Evolutionary conservation across 1,139 yeast species (phyloP).

Genomic region (Taiozyma onychis): DNA sequence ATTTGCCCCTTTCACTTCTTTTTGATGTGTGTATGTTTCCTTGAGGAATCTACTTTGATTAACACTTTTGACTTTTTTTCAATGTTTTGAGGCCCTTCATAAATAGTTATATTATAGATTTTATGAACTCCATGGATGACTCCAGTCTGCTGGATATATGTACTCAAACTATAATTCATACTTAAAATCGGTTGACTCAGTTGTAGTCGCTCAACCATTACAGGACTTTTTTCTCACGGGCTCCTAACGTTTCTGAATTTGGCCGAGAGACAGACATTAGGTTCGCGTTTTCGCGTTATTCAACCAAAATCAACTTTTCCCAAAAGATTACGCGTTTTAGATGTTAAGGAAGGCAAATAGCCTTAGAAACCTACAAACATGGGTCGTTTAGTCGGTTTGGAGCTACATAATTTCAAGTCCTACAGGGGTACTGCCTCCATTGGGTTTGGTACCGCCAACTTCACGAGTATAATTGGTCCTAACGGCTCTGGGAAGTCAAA

Average conservation of each 20-base stretch:
- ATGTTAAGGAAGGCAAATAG: not conserved
- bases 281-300: slow-evolving; percentile 1
- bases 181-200: not conserved
- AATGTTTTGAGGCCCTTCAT: not conserved
- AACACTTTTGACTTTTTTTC: not conserved
- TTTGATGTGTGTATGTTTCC: not conserved
- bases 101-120: not conserved
- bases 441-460: slow-evolving; percentile 77
- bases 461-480: slow-evolving; percentile 93
- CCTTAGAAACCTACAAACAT: slow-evolving; percentile 27
- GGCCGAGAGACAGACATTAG: not conserved
- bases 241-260: not conserved
- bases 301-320: not conserved
- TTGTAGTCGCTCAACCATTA: not conserved
- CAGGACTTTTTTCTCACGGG: not conserved
- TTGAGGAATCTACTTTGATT: not conserved
- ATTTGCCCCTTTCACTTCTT: not conserved
- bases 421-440: slow-evolving; percentile 71
- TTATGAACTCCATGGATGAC: not conserved
- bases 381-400: slow-evolving; percentile 76
- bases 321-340: not conserved
- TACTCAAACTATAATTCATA: not conserved
- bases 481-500: slow-evolving; percentile 98
- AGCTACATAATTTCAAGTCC: slow-evolving; percentile 83
- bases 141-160: not conserved